Base-by-base conservation (phyloP, 164 flowering plant species). In the Berberis vulgaris region DNA sequence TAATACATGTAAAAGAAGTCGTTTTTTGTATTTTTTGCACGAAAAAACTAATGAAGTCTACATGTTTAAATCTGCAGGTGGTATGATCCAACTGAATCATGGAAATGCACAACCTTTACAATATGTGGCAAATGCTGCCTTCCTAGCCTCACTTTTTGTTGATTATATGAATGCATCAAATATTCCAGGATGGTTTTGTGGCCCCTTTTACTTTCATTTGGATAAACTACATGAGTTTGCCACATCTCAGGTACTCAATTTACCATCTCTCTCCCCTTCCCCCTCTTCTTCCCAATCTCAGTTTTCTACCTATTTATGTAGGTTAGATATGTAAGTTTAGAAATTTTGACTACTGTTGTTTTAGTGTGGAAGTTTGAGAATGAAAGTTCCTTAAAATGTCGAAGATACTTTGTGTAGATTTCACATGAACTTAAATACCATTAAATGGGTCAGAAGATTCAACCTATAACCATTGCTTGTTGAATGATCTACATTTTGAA, bases 41-140 rank as follows among this genome's bases (percentile, higher is more conserved):
- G 3, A 47, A 47, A 38, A 54, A 54, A 38, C 9, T 2, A 1
- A 54, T 54, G 1, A 7, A 4, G 6, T 38, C 3, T 26, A 6
- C 49, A 12, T 46, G 10, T 39, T 2, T 5, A 2, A 41, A 3
- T 5, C 2, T 72, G 75, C 77, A 86, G 90, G 92, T 1, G 97
- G 94, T n/a, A 57, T 91, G 80, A 86, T 91, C 44, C 66, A 79
- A 54, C 53, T 88, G 72, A 84, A 82, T 66, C 82, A 67, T 59
- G 91, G 89, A 53, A 56, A 62, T 59, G 79, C 80, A 7, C 83
- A 81, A 57, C 78, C 82, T 10, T 80, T 91, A 4, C 94, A 89
- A 66, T 84, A 84, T 66, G 89, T 77, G 6, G 94, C 77, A 0
- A 86, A 84, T 69, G 83, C 94, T 6, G 90, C 94, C 0, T 91